Conservation (phyloP, 2,329 filamentous ascomycete species). For the Cladosporium sp. region DNA sequence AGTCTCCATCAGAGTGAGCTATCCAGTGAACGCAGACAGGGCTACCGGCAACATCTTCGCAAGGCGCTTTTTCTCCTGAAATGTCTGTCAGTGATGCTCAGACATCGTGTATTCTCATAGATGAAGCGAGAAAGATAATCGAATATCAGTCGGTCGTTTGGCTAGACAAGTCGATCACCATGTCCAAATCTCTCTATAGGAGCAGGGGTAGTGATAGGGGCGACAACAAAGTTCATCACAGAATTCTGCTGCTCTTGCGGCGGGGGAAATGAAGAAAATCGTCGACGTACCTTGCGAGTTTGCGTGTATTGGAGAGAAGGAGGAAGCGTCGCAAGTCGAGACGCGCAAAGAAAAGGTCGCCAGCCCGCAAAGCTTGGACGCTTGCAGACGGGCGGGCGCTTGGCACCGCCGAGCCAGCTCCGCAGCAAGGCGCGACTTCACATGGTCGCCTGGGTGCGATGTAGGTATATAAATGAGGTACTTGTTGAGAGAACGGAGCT, state of each 20-base stretch:
- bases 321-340: background rate
- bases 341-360: background rate
- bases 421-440: background rate
- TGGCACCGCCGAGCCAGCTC: background rate
- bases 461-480: background rate
- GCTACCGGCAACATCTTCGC: background rate
- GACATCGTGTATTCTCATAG: no score
- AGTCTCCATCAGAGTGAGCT: background rate
- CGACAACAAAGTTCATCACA: slow-evolving; percentile 56
- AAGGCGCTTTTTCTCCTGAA: slow-evolving; percentile 4
- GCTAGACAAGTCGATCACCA: slow-evolving; percentile 58
- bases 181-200: slow-evolving; percentile 14
- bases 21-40: background rate
- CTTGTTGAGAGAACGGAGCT: background rate
- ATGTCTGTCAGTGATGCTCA: slow-evolving; percentile 7
- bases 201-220: slow-evolving; percentile 52
- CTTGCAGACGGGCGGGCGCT: no score
- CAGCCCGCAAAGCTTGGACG: no score
- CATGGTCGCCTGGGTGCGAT: background rate
- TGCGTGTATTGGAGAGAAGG: slow-evolving; percentile 3
- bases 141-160: slow-evolving; percentile 53
- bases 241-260: slow-evolving; percentile 17
- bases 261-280: slow-evolving; percentile 9
- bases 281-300: slow-evolving; percentile 17
- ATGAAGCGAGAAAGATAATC: slow-evolving; percentile 10